These are phyloP conservation scores for Botrytis porri DNA, from an alignment of 2,329 filamentous ascomycete species.

Conservation along the genomic window DNA sequence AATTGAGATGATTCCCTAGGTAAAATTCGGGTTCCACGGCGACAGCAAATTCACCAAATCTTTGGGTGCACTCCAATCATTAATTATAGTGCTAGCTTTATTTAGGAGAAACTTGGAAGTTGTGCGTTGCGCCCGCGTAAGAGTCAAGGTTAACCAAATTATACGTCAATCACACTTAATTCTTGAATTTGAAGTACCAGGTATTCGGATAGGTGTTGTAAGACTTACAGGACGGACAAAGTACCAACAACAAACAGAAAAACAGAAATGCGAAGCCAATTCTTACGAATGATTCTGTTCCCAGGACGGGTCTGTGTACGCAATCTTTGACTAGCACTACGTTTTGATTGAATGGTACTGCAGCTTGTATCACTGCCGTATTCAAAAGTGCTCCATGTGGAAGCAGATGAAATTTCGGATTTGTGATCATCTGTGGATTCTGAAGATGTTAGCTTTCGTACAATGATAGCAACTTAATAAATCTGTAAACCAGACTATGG, in stretches of 20 bases:
- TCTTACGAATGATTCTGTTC: neutral
- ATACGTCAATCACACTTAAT: neutral
- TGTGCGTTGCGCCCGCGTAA: neutral
- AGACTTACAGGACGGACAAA: neutral
- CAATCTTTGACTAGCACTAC: neutral
- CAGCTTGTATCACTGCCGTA: conserved; percentile 4
- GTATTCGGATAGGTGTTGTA: neutral
- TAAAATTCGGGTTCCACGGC: neutral
- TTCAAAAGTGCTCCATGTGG: neutral
- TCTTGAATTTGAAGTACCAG: neutral
- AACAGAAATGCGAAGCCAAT: neutral
- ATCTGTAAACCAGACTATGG: neutral
- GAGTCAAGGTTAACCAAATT: neutral
- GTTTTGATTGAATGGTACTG: neutral
- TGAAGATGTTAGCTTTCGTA: neutral
- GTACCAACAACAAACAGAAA: neutral
- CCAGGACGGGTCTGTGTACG: neutral
- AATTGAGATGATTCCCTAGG: neutral
- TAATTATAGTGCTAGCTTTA: neutral
- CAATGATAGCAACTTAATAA: neutral
- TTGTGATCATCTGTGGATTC: neutral
- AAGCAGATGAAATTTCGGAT: neutral
- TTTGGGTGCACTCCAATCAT: neutral
- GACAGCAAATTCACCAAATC: conserved; percentile 1
- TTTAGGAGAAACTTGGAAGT: neutral